Base-by-base conservation (phyloP, 345 rosid genomes). In the Murraya paniculata region DNA sequence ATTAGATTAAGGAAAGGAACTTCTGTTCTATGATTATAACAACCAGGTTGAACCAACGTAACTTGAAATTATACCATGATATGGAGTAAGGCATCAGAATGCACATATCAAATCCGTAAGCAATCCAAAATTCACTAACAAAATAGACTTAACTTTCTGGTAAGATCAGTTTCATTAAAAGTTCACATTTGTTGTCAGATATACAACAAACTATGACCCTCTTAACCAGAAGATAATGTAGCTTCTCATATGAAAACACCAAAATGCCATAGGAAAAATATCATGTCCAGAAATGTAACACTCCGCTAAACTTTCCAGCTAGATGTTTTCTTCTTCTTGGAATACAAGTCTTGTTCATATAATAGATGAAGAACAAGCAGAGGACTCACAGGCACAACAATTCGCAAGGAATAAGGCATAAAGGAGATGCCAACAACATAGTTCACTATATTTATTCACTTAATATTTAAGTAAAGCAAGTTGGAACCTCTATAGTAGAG, bases 381-480 rank as follows among this genome's bases (percentile, higher is more conserved):
- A 72, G 84, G 78, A 71, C 77, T 79, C 83, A 65, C 80, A 73
- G 61, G 66, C 69, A 81, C 41, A 68, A 79, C 64, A 71, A 82
- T 62, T 81, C 71, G 75, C 68, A 56, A 57, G 76, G 62, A 81
- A 76, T 56, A 80, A 84, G 71, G 53, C 69, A 70, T 50, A 73
- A 78, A 82, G 75, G 76, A 75, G 78, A 78, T 75, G 67, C 76
- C 78, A 75, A 3, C 64, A 65, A 64, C 76, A 77, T 39, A 69
- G 33, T 77, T 81, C 60, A 79, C 71, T 45, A 75, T 65, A 72
- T 67, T 84, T 84, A 81, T 80, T 82, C 80, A 81, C 80, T 73
- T 59, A 69, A 78, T 33, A 81, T 56, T 64, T 56, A 65, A 73
- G 59, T 72, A 73, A 76, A 81, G 80, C 71, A 64, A 81, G 76